Conservation (phyloP, 331 rosid genomes). For the Malus hybrid region DNA sequence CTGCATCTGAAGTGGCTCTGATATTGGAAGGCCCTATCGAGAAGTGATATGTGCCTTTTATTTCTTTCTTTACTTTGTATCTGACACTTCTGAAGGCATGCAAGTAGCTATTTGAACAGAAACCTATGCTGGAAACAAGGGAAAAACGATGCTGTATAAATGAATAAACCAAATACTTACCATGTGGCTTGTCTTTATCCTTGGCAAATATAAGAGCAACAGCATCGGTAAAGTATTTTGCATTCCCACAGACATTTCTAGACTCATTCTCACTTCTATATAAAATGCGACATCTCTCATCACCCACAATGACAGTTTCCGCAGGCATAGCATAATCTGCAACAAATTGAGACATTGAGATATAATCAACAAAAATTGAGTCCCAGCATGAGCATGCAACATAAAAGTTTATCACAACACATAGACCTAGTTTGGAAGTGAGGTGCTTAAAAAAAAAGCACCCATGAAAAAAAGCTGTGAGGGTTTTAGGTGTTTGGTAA, state of each 20-base stretch:
- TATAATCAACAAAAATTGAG: background rate
- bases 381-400: slow-evolving; percentile 11
- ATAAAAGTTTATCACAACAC: background rate
- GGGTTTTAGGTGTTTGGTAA: too few relatives aligned
- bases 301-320: slow-evolving; percentile 72
- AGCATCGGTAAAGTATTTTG: slow-evolving; percentile 31
- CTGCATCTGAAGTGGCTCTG: background rate
- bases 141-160: slow-evolving; percentile 5
- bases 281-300: slow-evolving; percentile 45
- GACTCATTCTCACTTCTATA: slow-evolving; percentile 30
- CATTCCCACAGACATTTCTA: slow-evolving; percentile 25
- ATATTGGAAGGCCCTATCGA: background rate
- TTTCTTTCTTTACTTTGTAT: background rate
- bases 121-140: background rate
- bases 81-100: background rate
- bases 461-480: too few relatives aligned
- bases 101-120: background rate
- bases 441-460: too few relatives aligned
- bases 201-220: slow-evolving; percentile 67
- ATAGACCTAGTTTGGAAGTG: too few relatives aligned
- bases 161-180: slow-evolving; percentile 24
- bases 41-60: background rate
- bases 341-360: slow-evolving; percentile 9
- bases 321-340: slow-evolving; percentile 71
- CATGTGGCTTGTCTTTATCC: slow-evolving; percentile 47